These are phyloP conservation scores for Calonectria hongkongensis DNA, from an alignment of 2,329 filamentous ascomycete genomes.

Conservation along the genomic window DNA sequence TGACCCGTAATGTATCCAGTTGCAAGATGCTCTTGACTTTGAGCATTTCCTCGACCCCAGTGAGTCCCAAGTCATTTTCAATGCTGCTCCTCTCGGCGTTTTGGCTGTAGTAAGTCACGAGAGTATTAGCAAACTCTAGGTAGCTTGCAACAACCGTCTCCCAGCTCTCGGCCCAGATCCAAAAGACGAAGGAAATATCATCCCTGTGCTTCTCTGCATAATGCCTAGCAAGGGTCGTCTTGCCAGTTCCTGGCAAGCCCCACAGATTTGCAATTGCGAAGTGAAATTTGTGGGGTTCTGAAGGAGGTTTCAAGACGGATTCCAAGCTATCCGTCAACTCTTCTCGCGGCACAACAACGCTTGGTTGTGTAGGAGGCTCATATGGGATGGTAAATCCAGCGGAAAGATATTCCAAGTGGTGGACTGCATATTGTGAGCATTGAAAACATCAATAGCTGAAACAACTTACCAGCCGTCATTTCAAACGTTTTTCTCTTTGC, in stretches of 20 bases:
- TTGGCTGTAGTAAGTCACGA: slow-evolving; percentile 30
- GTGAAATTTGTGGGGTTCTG: slow-evolving; percentile 27
- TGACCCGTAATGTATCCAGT: slow-evolving; percentile 37
- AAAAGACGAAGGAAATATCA: slow-evolving; percentile 36
- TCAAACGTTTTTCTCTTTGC: slow-evolving; percentile 36
- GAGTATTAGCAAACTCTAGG: slow-evolving; percentile 34
- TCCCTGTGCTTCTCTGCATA: slow-evolving; percentile 33
- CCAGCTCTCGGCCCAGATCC: slow-evolving; percentile 39
- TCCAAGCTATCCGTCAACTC: slow-evolving; percentile 20
- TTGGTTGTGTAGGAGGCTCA: slow-evolving; percentile 31
- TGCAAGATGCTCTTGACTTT: slow-evolving; percentile 37
- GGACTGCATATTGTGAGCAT: slow-evolving; percentile 27
- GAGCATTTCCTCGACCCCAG: slow-evolving; percentile 38
- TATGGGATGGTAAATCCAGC: slow-evolving; percentile 33
- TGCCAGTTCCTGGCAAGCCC: slow-evolving; percentile 37
- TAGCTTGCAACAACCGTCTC: slow-evolving; percentile 40
- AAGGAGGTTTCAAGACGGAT: slow-evolving; percentile 10
- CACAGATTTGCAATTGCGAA: slow-evolving; percentile 38
- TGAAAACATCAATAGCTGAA: background rate
- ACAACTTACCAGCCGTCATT: slow-evolving; percentile 29
- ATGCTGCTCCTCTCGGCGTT: slow-evolving; percentile 32
- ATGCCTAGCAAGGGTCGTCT: slow-evolving; percentile 36
- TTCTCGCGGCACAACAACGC: slow-evolving; percentile 23
- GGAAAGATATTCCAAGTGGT: slow-evolving; percentile 35
- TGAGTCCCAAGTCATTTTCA: slow-evolving; percentile 36